phyloP scores from a whole-genome alignment of 2,329 filamentous ascomycete genomes.

The Ploettnerulaceae sp. region DNA sequence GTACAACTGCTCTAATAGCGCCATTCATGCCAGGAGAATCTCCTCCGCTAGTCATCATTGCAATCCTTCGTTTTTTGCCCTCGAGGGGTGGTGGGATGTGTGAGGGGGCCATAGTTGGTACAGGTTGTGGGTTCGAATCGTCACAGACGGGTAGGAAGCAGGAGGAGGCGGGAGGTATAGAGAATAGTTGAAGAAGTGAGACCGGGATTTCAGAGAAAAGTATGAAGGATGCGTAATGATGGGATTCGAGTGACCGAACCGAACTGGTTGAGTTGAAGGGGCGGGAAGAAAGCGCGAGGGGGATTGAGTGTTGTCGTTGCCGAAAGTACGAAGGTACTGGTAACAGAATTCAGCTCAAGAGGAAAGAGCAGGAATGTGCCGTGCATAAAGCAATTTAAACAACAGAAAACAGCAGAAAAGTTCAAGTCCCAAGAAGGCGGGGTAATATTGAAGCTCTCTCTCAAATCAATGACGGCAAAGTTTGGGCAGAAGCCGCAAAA shows the following conservation, averaged over 20 bases:
- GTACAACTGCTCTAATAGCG: conserved; percentile 70
- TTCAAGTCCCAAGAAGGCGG: conserved; percentile 3
- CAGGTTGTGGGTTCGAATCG: background rate
- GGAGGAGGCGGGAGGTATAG: background rate
- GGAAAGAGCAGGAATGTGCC: too few relatives aligned
- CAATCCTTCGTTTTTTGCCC: conserved; percentile 44
- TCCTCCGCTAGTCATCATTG: conserved; percentile 68
- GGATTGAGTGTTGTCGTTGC: too few relatives aligned
- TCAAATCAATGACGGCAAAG: conserved; percentile 8
- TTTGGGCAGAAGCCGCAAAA: background rate
- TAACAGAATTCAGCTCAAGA: too few relatives aligned
- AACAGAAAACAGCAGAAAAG: too few relatives aligned
- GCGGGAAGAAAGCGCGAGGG: too few relatives aligned
- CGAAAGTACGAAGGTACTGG: too few relatives aligned
- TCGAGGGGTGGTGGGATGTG: conserved; percentile 26
- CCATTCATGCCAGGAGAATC: conserved; percentile 74
- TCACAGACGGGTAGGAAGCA: background rate
- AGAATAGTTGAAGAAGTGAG: background rate
- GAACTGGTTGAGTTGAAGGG: background rate
- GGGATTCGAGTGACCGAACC: too few relatives aligned
- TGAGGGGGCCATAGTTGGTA: conserved; percentile 24
- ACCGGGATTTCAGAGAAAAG: background rate
- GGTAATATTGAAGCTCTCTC: conserved; percentile 14
- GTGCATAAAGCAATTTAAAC: too few relatives aligned
- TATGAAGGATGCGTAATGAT: too few relatives aligned